Conservation (phyloP, 306 rosid genomes). For the Casuarina equisetifolia region DNA sequence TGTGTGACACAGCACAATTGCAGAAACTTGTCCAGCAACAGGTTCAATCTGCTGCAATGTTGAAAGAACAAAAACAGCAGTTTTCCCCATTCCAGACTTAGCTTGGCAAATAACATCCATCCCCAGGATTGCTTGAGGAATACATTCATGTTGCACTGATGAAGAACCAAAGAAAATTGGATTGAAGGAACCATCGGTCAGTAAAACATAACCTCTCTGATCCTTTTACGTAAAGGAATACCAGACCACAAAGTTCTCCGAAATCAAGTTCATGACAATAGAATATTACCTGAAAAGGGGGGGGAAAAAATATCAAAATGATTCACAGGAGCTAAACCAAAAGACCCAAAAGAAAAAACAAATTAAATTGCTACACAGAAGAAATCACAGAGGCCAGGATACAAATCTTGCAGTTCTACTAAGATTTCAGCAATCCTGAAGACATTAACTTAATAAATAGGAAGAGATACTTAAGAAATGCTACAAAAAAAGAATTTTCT, state of each 20-base stretch:
- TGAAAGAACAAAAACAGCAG: constrained; percentile 97
- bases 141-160: constrained; percentile 99
- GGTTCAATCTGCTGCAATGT: constrained; percentile 97
- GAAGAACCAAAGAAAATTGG: constrained; percentile 80
- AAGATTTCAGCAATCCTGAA: neutral
- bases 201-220: constrained; percentile 68
- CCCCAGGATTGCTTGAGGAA: constrained; percentile 98
- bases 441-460: neutral
- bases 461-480: neutral
- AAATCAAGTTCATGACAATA: constrained; percentile 61
- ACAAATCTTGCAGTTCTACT: neutral
- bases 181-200: constrained; percentile 69
- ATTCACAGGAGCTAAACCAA: neutral
- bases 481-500: neutral
- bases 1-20: constrained; percentile 90
- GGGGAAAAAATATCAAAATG: constrained; percentile 9
- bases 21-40: constrained; percentile 93
- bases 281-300: constrained; percentile 70
- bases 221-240: constrained; percentile 62
- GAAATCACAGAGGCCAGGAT: neutral
- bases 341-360: neutral
- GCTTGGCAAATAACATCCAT: constrained; percentile 99
- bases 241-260: constrained; percentile 68
- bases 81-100: constrained; percentile 99
- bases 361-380: neutral